phyloP scores from a whole-genome alignment of 2,329 filamentous ascomycete genomes.

The Ophiostoma ulmi region DNA sequence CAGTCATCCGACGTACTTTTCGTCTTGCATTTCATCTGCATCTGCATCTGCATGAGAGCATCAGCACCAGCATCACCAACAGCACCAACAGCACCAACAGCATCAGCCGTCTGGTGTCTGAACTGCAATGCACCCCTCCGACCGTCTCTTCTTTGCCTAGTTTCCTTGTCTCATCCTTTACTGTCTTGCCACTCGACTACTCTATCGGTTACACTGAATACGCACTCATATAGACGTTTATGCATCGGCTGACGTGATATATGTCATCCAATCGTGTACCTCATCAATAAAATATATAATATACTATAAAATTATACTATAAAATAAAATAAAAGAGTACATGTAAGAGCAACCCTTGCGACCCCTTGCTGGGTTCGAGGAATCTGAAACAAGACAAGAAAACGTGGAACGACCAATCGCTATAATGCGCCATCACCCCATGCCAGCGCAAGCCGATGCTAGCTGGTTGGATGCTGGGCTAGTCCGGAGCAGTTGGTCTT shows the following conservation, averaged over 20 bases:
- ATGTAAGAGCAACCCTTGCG: neutral
- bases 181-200: neutral
- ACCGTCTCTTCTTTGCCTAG: neutral
- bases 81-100: no score
- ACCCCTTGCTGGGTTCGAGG: neutral
- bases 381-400: slow-evolving; percentile 8
- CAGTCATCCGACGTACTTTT: no score
- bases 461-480: neutral
- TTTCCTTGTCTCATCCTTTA: neutral
- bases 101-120: neutral
- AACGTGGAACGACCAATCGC: neutral
- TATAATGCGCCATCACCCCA: neutral
- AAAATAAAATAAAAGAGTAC: neutral
- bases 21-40: no score
- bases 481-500: neutral
- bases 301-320: neutral
- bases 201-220: neutral
- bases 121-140: neutral
- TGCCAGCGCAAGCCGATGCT: neutral
- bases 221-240: neutral
- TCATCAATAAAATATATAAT: neutral
- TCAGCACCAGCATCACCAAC: neutral
- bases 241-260: slow-evolving; percentile 4
- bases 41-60: no score
- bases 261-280: slow-evolving; percentile 3